A percentile compares a stretch with the other conserved stretches of the same genome.
These are phyloP conservation scores for Cladochytrium replicatum DNA, from an alignment of 192 early-diverging fungal genomes.

Conservation along the genomic window DNA sequence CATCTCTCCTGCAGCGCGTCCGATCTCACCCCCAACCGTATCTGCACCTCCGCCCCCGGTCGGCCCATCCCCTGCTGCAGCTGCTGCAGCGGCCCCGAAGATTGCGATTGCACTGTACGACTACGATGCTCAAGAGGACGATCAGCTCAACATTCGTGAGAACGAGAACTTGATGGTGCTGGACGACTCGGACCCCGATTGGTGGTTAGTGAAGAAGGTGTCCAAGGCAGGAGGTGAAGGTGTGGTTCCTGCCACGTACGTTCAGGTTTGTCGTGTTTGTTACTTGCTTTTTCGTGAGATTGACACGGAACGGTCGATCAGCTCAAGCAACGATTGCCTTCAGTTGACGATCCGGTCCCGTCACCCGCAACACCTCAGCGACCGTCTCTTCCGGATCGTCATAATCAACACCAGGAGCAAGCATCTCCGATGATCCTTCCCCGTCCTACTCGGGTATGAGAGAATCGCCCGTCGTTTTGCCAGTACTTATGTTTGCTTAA, in stretches of 20 bases:
- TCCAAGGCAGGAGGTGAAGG: constrained; percentile 51
- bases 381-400: no score
- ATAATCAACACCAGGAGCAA: no score
- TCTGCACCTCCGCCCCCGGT: constrained; percentile 9
- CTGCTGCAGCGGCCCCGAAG: constrained; percentile 20
- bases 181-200: constrained; percentile 82
- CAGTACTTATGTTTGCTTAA: no score
- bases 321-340: constrained; percentile 35
- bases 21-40: constrained; percentile 8
- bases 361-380: no score
- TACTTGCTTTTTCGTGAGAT: not conserved
- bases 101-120: constrained; percentile 73
- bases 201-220: constrained; percentile 79
- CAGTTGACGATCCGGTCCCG: no score
- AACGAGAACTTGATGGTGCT: constrained; percentile 80
- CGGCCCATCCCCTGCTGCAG: constrained; percentile 1
- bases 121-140: constrained; percentile 72
- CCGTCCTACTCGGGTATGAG: no score
- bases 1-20: constrained; percentile 7
- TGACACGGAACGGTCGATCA: constrained; percentile 35
- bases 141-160: constrained; percentile 78
- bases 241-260: constrained; percentile 82
- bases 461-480: no score
- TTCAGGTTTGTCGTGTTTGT: constrained; percentile 44
- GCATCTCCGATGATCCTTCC: no score